phyloP scores from a whole-genome alignment of 116 monocot species.

The Phalaenopsis hybrid region DNA sequence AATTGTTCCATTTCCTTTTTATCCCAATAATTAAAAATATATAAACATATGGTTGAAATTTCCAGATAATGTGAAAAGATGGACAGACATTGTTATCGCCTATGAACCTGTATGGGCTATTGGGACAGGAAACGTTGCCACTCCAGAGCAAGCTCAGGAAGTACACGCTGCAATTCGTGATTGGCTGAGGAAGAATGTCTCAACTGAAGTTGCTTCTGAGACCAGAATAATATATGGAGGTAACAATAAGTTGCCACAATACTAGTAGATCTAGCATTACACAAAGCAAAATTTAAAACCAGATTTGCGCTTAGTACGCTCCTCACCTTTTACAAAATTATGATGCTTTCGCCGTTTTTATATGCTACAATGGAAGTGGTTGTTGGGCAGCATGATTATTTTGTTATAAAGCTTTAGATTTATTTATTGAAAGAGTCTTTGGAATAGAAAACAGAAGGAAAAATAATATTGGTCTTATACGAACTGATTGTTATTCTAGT shows the following conservation, averaged over 20 bases:
- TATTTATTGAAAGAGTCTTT: no score
- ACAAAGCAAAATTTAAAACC: not conserved
- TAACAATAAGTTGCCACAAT: slow-evolving; percentile 9
- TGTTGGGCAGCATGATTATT: no score
- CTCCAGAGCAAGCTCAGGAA: slow-evolving; percentile 95
- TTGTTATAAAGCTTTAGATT: no score
- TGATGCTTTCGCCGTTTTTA: no score
- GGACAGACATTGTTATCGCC: slow-evolving; percentile 86
- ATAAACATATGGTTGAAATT: not conserved
- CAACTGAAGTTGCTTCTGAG: slow-evolving; percentile 72
- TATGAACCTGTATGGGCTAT: slow-evolving; percentile 99
- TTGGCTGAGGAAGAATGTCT: slow-evolving; percentile 94
- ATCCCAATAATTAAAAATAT: not conserved
- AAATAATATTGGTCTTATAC: no score
- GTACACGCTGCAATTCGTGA: slow-evolving; percentile 85
- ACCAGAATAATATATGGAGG: slow-evolving; percentile 99
- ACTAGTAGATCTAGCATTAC: not conserved
- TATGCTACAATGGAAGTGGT: no score
- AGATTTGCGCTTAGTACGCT: no score
- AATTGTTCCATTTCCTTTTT: not conserved
- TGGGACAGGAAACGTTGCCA: slow-evolving; percentile 96
- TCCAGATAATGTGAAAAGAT: slow-evolving; percentile 72
- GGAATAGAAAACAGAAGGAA: no score
- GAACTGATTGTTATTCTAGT: no score
- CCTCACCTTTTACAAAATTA: no score